A percentile compares a stretch with the other conserved stretches of the same genome.
Evolutionary conservation across 2,329 filamentous ascomycete genomes (phyloP).

Genomic region (Fusarium praegraminearum): DNA sequence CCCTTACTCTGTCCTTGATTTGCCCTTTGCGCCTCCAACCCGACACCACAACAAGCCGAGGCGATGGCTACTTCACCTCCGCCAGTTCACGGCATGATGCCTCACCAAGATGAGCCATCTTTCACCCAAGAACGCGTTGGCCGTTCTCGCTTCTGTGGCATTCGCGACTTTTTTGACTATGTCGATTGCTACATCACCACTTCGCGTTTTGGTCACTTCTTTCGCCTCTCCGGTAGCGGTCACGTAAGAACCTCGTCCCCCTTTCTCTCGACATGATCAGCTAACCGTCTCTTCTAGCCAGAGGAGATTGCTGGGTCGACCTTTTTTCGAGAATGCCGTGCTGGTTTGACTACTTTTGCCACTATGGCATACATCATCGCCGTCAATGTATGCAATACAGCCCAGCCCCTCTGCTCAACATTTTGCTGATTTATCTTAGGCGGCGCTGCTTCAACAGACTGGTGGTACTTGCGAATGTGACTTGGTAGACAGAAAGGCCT

Average conservation of each 20-base stretch:
- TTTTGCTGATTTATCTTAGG: conserved; percentile 58
- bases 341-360: conserved; percentile 82
- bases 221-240: conserved; percentile 74
- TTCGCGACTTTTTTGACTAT: conserved; percentile 54
- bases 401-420: not conserved
- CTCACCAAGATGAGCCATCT: conserved; percentile 4
- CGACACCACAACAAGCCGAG: not conserved
- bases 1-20: not conserved
- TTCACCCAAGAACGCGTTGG: conserved; percentile 2
- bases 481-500: conserved; percentile 57
- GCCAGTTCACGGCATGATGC: conserved; percentile 26
- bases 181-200: conserved; percentile 54
- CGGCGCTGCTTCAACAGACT: conserved; percentile 77
- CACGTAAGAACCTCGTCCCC: conserved; percentile 65
- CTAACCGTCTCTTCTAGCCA: conserved; percentile 58
- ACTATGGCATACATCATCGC: conserved; percentile 90
- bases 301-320: conserved; percentile 75
- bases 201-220: conserved; percentile 68
- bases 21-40: not conserved
- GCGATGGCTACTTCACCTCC: conserved; percentile 30
- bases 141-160: conserved; percentile 49
- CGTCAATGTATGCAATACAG: conserved; percentile 64
- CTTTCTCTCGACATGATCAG: not conserved
- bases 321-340: conserved; percentile 82
- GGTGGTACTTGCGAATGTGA: conserved; percentile 82